These are phyloP conservation scores for Tritrichomonas musculus DNA, from an alignment of 208 protist genomes.

Conservation along the genomic window DNA sequence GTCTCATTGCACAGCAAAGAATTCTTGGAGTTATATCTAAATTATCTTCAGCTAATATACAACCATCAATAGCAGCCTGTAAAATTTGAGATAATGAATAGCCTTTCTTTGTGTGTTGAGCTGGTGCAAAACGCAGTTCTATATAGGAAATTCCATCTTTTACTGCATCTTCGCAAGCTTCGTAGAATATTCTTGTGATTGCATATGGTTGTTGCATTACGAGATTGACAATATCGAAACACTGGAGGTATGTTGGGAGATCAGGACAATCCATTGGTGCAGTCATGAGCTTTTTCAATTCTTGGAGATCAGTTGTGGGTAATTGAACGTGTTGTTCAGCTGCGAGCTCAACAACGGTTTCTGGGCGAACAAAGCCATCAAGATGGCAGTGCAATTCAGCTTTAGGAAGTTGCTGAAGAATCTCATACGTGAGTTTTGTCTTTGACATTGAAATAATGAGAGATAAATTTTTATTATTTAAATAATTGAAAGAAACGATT, in stretches of 20 bases:
- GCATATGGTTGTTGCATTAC: constrained; percentile 11
- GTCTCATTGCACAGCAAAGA: background rate
- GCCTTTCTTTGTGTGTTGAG: background rate
- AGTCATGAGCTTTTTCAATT: background rate
- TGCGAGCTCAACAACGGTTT: constrained; percentile 12
- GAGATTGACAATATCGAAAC: background rate
- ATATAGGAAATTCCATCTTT: background rate
- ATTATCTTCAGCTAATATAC: background rate
- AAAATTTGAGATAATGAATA: background rate
- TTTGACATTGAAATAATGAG: no score
- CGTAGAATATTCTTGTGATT: constrained; percentile 29
- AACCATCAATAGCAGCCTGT: background rate
- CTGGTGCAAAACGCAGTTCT: constrained; percentile 3
- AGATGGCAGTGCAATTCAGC: constrained; percentile 34
- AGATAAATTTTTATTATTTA: no score
- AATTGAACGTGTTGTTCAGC: background rate
- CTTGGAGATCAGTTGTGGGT: background rate
- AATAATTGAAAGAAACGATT: no score
- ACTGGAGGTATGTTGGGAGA: background rate
- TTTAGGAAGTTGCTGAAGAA: background rate
- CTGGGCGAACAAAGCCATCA: background rate
- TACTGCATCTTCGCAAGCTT: constrained; percentile 23
- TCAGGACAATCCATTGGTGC: background rate
- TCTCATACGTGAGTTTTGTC: background rate
- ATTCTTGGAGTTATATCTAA: background rate